Evolutionary conservation across 495 filamentous ascomycete species (phyloP), one percentile per base, ranked within the genome.

Genomic region (Astrothelium subdiscretum): DNA sequence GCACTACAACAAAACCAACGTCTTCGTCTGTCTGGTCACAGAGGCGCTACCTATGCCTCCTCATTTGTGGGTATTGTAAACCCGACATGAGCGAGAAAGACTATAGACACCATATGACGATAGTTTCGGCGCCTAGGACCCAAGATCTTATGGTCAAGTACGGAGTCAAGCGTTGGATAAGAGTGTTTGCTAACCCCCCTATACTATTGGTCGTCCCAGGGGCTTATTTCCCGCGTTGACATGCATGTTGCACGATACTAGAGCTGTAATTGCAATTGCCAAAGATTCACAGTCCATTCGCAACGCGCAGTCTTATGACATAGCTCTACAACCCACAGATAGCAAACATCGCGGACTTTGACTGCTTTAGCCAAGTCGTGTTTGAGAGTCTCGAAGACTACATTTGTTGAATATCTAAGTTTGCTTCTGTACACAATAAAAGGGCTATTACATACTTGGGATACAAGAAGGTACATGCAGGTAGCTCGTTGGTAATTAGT

Each of bases 101-200:
- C 43, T 66, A 66, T 35, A 32, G 58, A 3, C 40, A 63, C 27
- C 62, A 66, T 57, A 66, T 66, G 78, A 68, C 61, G 10, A 64
- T 79, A n/a, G 63, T 77, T 2, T 74, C 72, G 0, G 78, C 76
- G 0, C 76, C 77, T 0, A 62, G 79, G 68, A 73, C 72, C 24
- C 71, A 73, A 48, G 73, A 69, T 29, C 67, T 79, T 2, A 76
- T 80, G 76, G 75, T 72, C 20, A 76, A 78, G 64, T 77, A 79
- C 61, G 74, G 75, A 0, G 65, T 80, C 40, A 70, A 69, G 52
- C 58, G 73, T 26, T 78, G 73, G 73, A 76, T 69, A 15, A 66
- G 63, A 68, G 73, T 76, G 32, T 3, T 20, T 58, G 24, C 54
- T 58, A 31, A 31, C 1, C 54, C 2, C n/a, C 2, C 27, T 24